Evolutionary conservation across 169 alveolate genomes (phyloP).

Genomic region (Miamiensis avidus): DNA sequence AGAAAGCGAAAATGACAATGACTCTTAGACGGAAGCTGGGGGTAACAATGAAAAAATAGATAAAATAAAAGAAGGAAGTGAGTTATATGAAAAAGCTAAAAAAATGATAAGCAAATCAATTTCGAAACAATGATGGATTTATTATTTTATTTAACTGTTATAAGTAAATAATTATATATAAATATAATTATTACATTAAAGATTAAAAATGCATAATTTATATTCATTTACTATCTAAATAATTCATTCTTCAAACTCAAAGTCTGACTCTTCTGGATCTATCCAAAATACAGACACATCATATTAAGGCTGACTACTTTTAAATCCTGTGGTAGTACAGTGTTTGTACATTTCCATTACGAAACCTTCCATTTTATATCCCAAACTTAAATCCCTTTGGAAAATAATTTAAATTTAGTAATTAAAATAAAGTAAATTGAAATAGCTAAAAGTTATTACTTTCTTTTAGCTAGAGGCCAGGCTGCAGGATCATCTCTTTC

Average conservation of each 20-base stretch:
- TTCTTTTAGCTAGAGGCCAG: slow-evolving; percentile 20
- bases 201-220: background rate
- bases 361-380: slow-evolving; percentile 21
- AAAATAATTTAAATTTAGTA: no score
- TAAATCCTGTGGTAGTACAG: background rate
- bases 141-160: background rate
- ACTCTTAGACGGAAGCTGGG: background rate
- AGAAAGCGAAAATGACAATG: background rate
- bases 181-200: no score
- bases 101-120: no score
- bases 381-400: background rate
- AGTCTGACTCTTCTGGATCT: slow-evolving; percentile 16
- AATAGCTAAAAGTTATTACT: slow-evolving; percentile 13
- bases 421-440: no score
- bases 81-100: no score
- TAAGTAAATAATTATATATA: no score
- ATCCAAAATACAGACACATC: slow-evolving; percentile 1
- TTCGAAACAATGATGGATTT: background rate
- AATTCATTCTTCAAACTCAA: background rate
- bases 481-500: background rate
- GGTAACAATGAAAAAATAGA: no score
- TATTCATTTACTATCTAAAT: background rate
- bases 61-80: no score
- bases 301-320: background rate
- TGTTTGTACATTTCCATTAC: background rate